These are phyloP conservation scores for Cadophora luteo-olivacea DNA, from an alignment of 2,329 filamentous ascomycete genomes.

Conservation along the genomic window DNA sequence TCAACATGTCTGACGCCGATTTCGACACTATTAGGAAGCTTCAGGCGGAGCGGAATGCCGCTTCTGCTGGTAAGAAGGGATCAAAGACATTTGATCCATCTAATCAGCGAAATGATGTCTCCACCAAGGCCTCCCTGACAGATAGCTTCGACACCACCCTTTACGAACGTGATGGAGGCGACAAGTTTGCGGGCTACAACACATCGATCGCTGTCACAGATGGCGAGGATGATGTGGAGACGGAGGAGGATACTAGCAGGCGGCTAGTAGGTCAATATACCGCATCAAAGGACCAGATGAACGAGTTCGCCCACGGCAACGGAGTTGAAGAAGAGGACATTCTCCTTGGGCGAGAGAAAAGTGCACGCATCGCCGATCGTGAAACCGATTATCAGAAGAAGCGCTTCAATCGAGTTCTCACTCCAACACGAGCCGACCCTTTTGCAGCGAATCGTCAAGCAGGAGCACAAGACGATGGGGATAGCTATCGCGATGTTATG, in stretches of 20 bases:
- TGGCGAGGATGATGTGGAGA: slow-evolving; percentile 80
- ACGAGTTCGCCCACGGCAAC: slow-evolving; percentile 86
- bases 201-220: slow-evolving; percentile 83
- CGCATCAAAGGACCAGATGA: slow-evolving; percentile 87
- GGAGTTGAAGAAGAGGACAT: slow-evolving; percentile 94
- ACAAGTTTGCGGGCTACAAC: slow-evolving; percentile 90
- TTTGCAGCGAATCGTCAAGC: slow-evolving; percentile 79
- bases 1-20: slow-evolving; percentile 74
- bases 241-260: slow-evolving; percentile 76
- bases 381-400: slow-evolving; percentile 98
- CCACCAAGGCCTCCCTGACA: slow-evolving; percentile 89
- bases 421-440: slow-evolving; percentile 84
- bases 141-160: slow-evolving; percentile 88
- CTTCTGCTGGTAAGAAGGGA: slow-evolving; percentile 79
- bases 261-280: slow-evolving; percentile 95
- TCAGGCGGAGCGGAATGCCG: slow-evolving; percentile 90
- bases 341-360: slow-evolving; percentile 83
- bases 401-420: slow-evolving; percentile 85
- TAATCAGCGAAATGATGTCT: slow-evolving; percentile 81
- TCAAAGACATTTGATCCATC: slow-evolving; percentile 79
- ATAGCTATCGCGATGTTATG: slow-evolving; percentile 92
- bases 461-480: slow-evolving; percentile 71
- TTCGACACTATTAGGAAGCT: slow-evolving; percentile 87
- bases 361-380: slow-evolving; percentile 87
- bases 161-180: slow-evolving; percentile 78